Conservation (phyloP, 2,329 filamentous ascomycete genomes). For the Ceratocystis papillata region DNA sequence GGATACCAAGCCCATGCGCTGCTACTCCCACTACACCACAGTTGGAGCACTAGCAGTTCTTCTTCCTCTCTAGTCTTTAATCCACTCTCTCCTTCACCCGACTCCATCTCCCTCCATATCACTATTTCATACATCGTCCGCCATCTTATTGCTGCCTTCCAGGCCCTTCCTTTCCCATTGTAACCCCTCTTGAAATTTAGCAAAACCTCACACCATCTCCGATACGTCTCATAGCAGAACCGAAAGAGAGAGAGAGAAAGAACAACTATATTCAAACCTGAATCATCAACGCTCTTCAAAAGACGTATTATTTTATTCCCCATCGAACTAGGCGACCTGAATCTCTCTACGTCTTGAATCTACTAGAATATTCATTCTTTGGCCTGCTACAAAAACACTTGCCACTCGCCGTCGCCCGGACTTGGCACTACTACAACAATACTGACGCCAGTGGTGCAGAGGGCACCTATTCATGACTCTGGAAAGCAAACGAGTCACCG, state of each 20-base stretch:
- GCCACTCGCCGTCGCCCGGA: neutral
- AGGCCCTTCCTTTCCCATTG: neutral
- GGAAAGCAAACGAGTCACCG: slow-evolving; percentile 8
- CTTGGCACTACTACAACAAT: slow-evolving; percentile 19
- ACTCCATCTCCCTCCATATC: neutral
- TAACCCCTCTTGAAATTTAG: neutral
- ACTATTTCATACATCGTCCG: neutral
- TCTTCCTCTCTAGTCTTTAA: neutral
- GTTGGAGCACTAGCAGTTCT: neutral
- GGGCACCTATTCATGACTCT: slow-evolving; percentile 22
- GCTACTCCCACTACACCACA: neutral
- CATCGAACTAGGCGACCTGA: neutral
- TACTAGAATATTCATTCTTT: neutral
- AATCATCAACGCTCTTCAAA: neutral
- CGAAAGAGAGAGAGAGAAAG: neutral
- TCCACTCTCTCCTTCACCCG: neutral
- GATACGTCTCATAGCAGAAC: neutral
- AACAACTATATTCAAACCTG: neutral
- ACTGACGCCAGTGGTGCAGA: slow-evolving; percentile 21
- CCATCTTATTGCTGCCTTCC: neutral
- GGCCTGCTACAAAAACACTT: neutral
- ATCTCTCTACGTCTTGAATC: neutral
- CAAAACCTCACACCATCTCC: neutral
- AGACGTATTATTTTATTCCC: neutral
- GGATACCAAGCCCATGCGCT: neutral